Evolutionary conservation across 768 basidiomycete species (phyloP), one percentile per base, ranked within the genome.

Genomic region (Fibroporia radiculosa): DNA sequence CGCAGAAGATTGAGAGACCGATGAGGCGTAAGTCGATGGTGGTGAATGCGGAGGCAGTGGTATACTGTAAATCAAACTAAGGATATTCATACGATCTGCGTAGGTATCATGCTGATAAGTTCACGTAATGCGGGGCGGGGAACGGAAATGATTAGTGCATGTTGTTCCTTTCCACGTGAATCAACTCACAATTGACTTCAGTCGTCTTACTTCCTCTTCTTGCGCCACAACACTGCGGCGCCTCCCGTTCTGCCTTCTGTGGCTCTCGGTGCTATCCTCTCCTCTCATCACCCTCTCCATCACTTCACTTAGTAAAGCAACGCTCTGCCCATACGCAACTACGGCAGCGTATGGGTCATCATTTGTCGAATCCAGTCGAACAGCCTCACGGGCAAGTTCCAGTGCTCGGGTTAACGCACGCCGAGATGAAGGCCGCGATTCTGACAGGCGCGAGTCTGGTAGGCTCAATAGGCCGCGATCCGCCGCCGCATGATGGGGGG

Each of bases 51-150:
- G 82, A 34, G 79, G 74, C 34, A 84, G 74, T 20, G 85, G 85
- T 62, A 92, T 89, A 62, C 80, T 84, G 69, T 92, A 92, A 50
- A 91, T 90, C 52, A 88, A 73, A 55, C 85, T 87, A 44, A 95
- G 75, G 58, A 93, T 92, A 57, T 87, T 85, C 84, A 95, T 91
- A 41, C 92, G 79, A 63, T 95, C 89, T 47, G 87, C 89, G 62
- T 95, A 95, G 7, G 92, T 93, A 63, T 95, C 92, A 60, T 93
- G 92, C 91, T 93, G 61, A 51, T 42, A 13, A 39, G 14, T 40
- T n/a, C n/a, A n/a, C n/a, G n/a, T n/a, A n/a, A n/a, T n/a, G n/a
- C 34, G 16, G 10, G 20, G 8, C 34, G 20, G 36, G 27, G 39
- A 14, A 39, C 12, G 20, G 28, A 25, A 24, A 16, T 4, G 23